Evolutionary conservation across 331 rosid genomes (phyloP).

Genomic region (Rhamnella rubrinervis): DNA sequence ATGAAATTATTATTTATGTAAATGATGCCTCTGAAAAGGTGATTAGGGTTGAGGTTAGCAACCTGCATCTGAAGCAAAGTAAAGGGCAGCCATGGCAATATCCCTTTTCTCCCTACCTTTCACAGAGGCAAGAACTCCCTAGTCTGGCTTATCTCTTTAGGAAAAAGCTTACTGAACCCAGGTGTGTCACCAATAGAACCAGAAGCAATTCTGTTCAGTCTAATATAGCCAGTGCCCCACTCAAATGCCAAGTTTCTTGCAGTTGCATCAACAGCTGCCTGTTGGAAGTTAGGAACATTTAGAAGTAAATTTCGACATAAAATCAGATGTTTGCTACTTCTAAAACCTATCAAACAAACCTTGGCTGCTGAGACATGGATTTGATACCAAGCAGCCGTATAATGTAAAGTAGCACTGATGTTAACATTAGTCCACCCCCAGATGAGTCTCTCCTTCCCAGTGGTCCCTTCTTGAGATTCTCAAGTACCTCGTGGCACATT

Average conservation of each 20-base stretch:
- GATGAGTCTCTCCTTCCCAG: constrained; percentile 55
- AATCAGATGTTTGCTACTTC: too few relatives aligned
- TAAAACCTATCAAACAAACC: too few relatives aligned
- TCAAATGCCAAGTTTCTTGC: constrained; percentile 90
- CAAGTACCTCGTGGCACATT: constrained; percentile 74
- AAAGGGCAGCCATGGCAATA: constrained; percentile 91
- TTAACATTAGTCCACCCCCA: constrained; percentile 30
- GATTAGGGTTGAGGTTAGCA: constrained; percentile 10
- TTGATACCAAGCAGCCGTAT: too few relatives aligned
- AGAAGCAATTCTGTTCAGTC: constrained; percentile 88
- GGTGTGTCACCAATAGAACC: too few relatives aligned
- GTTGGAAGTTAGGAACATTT: too few relatives aligned
- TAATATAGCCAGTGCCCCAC: constrained; percentile 89
- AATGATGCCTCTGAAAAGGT: constrained; percentile 3
- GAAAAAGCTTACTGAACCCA: constrained; percentile 82
- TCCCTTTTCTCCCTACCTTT: constrained; percentile 90
- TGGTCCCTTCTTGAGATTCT: constrained; percentile 61
- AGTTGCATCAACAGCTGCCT: too few relatives aligned
- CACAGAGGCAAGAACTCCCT: constrained; percentile 58
- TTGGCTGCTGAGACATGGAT: too few relatives aligned
- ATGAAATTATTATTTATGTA: not conserved
- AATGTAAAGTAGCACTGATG: too few relatives aligned
- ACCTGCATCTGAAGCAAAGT: constrained; percentile 90
- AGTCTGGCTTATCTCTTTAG: constrained; percentile 58
- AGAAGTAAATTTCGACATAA: too few relatives aligned